Evolutionary conservation across 2,329 filamentous ascomycete species (phyloP), one percentile per base, ranked within the genome.

Genomic region (Metarhizium humberi): DNA sequence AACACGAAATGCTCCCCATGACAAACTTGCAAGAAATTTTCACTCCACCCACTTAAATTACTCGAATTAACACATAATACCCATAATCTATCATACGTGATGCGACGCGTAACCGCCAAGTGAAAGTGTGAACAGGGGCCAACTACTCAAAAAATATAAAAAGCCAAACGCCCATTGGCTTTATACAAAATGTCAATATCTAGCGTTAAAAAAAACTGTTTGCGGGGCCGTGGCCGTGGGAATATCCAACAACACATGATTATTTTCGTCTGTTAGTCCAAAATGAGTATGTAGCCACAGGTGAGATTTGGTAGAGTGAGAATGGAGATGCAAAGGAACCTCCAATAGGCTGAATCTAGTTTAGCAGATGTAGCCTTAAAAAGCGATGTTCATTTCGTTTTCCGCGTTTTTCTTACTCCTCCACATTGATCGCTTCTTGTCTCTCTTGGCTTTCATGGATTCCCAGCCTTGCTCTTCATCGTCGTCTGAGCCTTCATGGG

Each of bases 381-480:
- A 78, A 59, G 79, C 69, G 25, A 75, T 70, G 43, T 76, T 73
- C 50, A 82, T 69, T 38, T 78, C 77, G 53, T 69, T 72, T 38
- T 73, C 73, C 20, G 76, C 64, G 47, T 67, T 72, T 70, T 85
- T 86, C 72, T 85, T 87, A 47, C 73, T 75, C 67, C 76, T 79
- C 85, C 85, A 87, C 40, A 80, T 60, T n/a, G 80, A 81, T 64
- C 78, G 80, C 73, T 86, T 87, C 74, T 85, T 81, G 56, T 86
- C 82, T 56, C 82, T 75, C 72, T 86, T 86, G 55, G 81, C 81
- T 64, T 82, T 83, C 82, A 88, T 86, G 34, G 83, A 81, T 58
- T 81, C 83, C 85, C 85, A 88, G 16, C 82, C 85, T 63, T 85
- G 75, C 53, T 87, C 84, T 18, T 87, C 83, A 50, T 87, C 84